Evolutionary conservation across 179 eudicot genomes (phyloP).

Genomic region (Silene coronaria): DNA sequence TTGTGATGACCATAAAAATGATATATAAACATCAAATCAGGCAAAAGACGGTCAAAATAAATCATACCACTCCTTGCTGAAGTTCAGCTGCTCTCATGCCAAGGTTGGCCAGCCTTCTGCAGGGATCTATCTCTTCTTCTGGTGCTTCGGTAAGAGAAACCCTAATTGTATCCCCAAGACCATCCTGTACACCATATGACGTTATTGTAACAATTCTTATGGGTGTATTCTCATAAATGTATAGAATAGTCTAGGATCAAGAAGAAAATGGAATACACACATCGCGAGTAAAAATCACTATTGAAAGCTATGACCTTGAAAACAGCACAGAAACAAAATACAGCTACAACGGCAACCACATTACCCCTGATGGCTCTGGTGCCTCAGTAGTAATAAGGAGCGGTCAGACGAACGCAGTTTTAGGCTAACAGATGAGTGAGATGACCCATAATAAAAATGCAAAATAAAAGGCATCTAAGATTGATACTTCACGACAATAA

Average conservation of each 20-base stretch:
- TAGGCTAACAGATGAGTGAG: no score
- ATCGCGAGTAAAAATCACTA: background rate
- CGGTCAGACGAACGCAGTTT: no score
- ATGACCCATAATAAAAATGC: no score
- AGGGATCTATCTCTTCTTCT: conserved; percentile 96
- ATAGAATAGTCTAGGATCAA: background rate
- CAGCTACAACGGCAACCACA: no score
- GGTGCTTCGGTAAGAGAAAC: conserved; percentile 96
- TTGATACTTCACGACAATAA: background rate
- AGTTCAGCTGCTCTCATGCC: conserved; percentile 68
- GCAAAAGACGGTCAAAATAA: background rate
- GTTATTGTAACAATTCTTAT: background rate
- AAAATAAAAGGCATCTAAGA: background rate
- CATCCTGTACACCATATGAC: conserved; percentile 52
- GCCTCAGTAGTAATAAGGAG: no score
- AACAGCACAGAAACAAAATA: background rate
- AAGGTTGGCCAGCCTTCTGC: conserved; percentile 88
- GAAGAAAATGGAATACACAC: background rate
- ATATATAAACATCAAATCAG: background rate
- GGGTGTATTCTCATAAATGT: background rate
- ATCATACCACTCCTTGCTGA: conserved; percentile 93
- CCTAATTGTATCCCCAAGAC: conserved; percentile 91
- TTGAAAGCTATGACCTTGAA: background rate
- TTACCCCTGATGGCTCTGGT: no score
- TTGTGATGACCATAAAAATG: background rate